Base-by-base conservation (phyloP, 495 filamentous ascomycete species). In the Symbiotaphrina buchneri region DNA sequence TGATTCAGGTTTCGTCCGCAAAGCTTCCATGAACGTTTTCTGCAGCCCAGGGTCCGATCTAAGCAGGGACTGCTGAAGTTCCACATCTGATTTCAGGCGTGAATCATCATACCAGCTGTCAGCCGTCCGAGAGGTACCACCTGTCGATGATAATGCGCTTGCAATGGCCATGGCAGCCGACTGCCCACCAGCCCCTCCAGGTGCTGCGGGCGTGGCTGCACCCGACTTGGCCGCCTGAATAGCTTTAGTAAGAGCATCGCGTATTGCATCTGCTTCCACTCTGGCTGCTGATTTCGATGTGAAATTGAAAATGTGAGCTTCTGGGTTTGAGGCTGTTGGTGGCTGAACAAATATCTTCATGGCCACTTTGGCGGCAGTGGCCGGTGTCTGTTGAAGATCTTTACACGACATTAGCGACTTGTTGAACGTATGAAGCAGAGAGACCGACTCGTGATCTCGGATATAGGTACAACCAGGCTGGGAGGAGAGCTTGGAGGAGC, bases 351-450 rank as follows among this genome's bases (percentile, higher is more conserved):
- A 73, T 30, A 95, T 65, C 48, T 82, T 87, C 25, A 93, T 62
- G 63, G 91, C 87, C 28, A 90, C 82, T 54, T 93, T 95, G 8
- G 78, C 53, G 11, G 60, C 66, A 5, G 55, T 70, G 27, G 73
- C 77, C 0, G 84, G 82, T 1, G 87, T 94, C 49, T 93, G 84
- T 44, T 95, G 83, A 23, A 97, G 63, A 55, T 95, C 71, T 76
- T n/a, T n/a, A 34, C 10, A 36, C 0, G 5, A 27, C 14, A 3
- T 37, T 22, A 21, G 13, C n/a, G 10, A 43, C 35, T 15, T 36
- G 35, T 20, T 32, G 30, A 19, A 18, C 14, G 20, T 21, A 6
- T 25, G 10, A 11, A 14, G 6, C 18, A 24, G 2, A 13, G 18
- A 20, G 7, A 43, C 71, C 40, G 54, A 81, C 76, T 92, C 15